Percentiles rank a stretch among this genome's conserved stretches.
Conservation (phyloP, 257 asterid species). For the Solanum chilense region DNA sequence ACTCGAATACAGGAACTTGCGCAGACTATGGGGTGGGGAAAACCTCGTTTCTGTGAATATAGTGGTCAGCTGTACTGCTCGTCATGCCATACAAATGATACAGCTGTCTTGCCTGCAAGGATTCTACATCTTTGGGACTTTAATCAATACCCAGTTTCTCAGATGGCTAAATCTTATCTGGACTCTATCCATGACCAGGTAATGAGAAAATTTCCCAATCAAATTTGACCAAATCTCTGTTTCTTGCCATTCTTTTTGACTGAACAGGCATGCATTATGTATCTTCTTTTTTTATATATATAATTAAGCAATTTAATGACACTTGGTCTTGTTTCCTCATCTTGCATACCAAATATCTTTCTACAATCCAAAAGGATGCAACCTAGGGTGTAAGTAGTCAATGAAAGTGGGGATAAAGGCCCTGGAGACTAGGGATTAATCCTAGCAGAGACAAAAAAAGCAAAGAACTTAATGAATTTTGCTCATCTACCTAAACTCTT, state of each 20-base stretch:
- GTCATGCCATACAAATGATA: slow-evolving; percentile 76
- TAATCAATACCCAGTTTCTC: slow-evolving; percentile 73
- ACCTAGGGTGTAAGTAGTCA: background rate
- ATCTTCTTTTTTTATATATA: background rate
- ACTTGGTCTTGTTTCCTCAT: background rate
- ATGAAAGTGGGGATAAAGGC: background rate
- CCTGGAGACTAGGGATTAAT: background rate
- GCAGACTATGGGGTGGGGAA: slow-evolving; percentile 85
- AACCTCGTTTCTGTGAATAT: slow-evolving; percentile 89
- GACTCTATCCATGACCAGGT: slow-evolving; percentile 91
- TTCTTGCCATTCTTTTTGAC: background rate
- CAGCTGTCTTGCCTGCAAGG: slow-evolving; percentile 82
- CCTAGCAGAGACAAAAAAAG: background rate
- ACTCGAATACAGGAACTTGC: slow-evolving; percentile 61
- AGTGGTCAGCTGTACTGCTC: slow-evolving; percentile 85
- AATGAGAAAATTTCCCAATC: background rate
- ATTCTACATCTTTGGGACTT: slow-evolving; percentile 93
- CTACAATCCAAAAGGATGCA: background rate
- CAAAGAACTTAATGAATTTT: background rate
- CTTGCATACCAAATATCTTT: background rate
- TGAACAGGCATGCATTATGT: background rate
- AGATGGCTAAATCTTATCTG: slow-evolving; percentile 76
- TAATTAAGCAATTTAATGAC: background rate
- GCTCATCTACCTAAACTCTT: background rate
- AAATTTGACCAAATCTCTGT: background rate